Conservation (phyloP, 2,329 filamentous ascomycete genomes). For the Aspergillus quadrilineatus region DNA sequence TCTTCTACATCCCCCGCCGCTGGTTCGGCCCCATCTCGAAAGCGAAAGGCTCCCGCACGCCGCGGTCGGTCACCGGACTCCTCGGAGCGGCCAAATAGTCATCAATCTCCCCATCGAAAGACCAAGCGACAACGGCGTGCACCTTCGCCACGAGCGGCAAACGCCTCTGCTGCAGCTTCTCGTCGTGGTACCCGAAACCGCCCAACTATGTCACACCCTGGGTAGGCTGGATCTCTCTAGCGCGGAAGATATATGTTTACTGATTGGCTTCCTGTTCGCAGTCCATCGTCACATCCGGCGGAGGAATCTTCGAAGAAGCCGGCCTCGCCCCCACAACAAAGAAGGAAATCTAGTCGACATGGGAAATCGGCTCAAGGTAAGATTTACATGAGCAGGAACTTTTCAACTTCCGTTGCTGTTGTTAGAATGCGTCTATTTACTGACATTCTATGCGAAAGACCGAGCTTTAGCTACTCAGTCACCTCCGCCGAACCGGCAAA, state of each 20-base stretch:
- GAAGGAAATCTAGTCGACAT: slow-evolving; percentile 69
- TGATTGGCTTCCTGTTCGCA: slow-evolving; percentile 33
- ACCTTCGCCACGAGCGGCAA: slow-evolving; percentile 44
- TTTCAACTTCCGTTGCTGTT: background rate
- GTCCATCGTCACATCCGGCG: slow-evolving; percentile 63
- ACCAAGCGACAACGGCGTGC: slow-evolving; percentile 70
- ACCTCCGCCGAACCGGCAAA: slow-evolving; percentile 48
- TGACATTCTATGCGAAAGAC: slow-evolving; percentile 26
- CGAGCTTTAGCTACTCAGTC: slow-evolving; percentile 35
- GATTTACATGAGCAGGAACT: background rate
- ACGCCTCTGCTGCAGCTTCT: slow-evolving; percentile 41
- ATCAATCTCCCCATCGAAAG: slow-evolving; percentile 52
- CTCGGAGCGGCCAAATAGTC: slow-evolving; percentile 30
- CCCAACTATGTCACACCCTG: slow-evolving; percentile 43
- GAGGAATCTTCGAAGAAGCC: slow-evolving; percentile 59
- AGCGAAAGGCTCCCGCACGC: slow-evolving; percentile 69
- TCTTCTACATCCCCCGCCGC: slow-evolving; percentile 42
- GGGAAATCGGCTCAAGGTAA: slow-evolving; percentile 64
- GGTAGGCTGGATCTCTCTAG: slow-evolving; percentile 30
- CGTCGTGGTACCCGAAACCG: slow-evolving; percentile 42
- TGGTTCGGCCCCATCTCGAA: slow-evolving; percentile 58
- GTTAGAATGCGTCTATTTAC: slow-evolving; percentile 4
- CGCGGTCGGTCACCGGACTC: slow-evolving; percentile 47
- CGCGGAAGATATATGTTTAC: slow-evolving; percentile 15
- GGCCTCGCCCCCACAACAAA: slow-evolving; percentile 62